These are phyloP conservation scores for Leishmania gerbilli DNA, from an alignment of 208 protist species.

Conservation along the genomic window DNA sequence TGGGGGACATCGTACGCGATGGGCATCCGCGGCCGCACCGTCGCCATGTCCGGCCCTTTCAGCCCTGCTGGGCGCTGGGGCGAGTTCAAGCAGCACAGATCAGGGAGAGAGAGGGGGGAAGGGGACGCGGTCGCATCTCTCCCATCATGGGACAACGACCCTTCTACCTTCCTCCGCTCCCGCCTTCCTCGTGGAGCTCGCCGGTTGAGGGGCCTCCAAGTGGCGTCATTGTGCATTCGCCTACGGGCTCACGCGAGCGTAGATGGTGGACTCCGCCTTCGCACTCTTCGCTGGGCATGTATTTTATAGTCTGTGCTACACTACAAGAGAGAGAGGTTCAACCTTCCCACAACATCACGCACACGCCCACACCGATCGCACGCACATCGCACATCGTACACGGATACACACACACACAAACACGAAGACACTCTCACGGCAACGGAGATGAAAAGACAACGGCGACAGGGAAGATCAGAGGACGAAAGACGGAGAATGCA, in stretches of 20 bases:
- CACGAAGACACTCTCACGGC: neutral
- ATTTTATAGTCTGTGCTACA: slow-evolving; percentile 16
- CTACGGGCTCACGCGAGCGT: neutral
- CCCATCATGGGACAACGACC: neutral
- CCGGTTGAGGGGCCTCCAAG: neutral
- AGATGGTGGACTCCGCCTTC: neutral
- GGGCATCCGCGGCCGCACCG: neutral
- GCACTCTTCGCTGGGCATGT: slow-evolving; percentile 14
- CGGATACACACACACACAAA: neutral
- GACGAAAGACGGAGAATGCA: neutral
- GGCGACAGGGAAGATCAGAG: neutral
- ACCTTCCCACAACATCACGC: neutral
- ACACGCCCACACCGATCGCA: slow-evolving; percentile 6
- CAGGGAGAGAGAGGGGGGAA: neutral
- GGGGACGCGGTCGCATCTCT: neutral
- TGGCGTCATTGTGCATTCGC: neutral
- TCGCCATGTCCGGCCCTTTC: neutral
- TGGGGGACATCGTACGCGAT: neutral
- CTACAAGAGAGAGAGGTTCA: neutral
- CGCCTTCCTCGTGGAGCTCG: neutral
- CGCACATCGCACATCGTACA: neutral
- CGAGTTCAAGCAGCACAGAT: neutral
- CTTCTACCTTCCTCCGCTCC: neutral
- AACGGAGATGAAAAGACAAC: neutral
- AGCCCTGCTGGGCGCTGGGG: neutral